These are phyloP conservation scores for Aspergillus carlsbadensis DNA, from an alignment of 495 filamentous ascomycete genomes.

Conservation along the genomic window DNA sequence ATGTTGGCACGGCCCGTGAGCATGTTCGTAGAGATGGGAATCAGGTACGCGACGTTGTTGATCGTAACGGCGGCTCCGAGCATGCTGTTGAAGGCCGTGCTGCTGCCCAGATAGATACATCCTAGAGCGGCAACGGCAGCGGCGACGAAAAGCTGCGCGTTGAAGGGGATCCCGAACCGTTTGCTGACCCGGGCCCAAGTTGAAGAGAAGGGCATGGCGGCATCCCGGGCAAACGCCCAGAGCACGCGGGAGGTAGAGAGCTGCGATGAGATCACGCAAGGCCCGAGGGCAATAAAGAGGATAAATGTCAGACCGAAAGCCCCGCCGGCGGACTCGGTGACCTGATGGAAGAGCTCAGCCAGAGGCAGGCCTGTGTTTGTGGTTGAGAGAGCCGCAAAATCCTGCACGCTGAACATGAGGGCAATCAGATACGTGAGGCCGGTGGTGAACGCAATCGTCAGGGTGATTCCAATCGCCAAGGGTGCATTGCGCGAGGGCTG, in stretches of 20 bases:
- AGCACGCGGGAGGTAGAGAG: slow-evolving; percentile 59
- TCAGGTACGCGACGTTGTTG: slow-evolving; percentile 37
- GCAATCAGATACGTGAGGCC: slow-evolving; percentile 43
- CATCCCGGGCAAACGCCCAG: slow-evolving; percentile 78
- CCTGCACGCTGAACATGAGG: slow-evolving; percentile 44
- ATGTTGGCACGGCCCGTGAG: slow-evolving; percentile 29
- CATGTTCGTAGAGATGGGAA: slow-evolving; percentile 34
- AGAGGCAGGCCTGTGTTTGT: slow-evolving; percentile 60
- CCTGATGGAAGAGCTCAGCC: slow-evolving; percentile 69
- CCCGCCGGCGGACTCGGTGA: slow-evolving; percentile 62
- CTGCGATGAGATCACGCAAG: slow-evolving; percentile 50
- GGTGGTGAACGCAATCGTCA: slow-evolving; percentile 42
- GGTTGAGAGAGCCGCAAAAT: slow-evolving; percentile 23
- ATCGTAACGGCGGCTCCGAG: slow-evolving; percentile 56
- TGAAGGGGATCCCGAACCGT: slow-evolving; percentile 42
- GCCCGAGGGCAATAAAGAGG: slow-evolving; percentile 51
- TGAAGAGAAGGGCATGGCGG: slow-evolving; percentile 36
- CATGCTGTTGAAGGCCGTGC: slow-evolving; percentile 68
- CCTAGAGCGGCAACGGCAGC: slow-evolving; percentile 63
- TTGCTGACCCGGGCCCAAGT: slow-evolving; percentile 26
- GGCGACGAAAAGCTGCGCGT: slow-evolving; percentile 59
- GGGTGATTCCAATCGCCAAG: slow-evolving; percentile 5
- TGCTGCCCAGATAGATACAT: slow-evolving; percentile 64
- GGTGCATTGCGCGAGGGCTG: slow-evolving; percentile 11
- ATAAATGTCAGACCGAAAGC: slow-evolving; percentile 24